Evolutionary conservation across 805 yeast species (phyloP).

Genomic region (Starmerella geochares): DNA sequence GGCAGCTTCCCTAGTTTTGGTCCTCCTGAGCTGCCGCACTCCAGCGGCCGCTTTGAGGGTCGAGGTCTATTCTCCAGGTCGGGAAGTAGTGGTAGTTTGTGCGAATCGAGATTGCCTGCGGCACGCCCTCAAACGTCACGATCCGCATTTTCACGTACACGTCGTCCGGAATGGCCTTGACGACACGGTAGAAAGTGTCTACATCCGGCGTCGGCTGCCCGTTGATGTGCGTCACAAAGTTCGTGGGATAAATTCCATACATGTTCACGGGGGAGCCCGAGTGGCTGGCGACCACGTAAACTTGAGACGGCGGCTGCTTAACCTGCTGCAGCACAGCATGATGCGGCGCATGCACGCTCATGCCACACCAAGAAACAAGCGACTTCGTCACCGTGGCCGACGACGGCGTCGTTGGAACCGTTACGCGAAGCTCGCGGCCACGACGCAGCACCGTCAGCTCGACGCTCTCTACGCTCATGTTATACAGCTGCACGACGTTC

Average conservation of each 20-base stretch:
- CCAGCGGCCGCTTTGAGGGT: constrained; percentile 18
- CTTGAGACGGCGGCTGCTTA: constrained; percentile 65
- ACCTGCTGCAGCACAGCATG: constrained; percentile 82
- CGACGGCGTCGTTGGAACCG: constrained; percentile 56
- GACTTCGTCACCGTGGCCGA: constrained; percentile 50
- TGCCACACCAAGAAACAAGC: constrained; percentile 74
- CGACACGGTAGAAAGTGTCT: constrained; percentile 54
- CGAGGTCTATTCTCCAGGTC: constrained; percentile 24
- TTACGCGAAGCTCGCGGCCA: constrained; percentile 50
- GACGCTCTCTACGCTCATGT: constrained; percentile 39
- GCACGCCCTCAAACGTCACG: constrained; percentile 77
- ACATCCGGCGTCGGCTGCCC: constrained; percentile 62
- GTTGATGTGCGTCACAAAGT: constrained; percentile 82
- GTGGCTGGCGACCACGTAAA: constrained; percentile 66
- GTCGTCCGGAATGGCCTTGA: constrained; percentile 62
- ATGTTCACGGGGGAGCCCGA: constrained; percentile 81
- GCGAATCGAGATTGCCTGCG: constrained; percentile 74
- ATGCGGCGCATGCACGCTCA: constrained; percentile 77
- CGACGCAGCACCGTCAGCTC: constrained; percentile 61
- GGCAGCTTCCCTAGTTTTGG: neutral
- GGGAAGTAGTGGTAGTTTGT: constrained; percentile 77
- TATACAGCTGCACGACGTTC: constrained; percentile 52
- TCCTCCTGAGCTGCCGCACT: neutral
- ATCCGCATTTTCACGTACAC: constrained; percentile 71
- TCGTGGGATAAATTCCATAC: constrained; percentile 66